Evolutionary conservation across 2,329 filamentous ascomycete species (phyloP), one percentile per base, ranked within the genome.

Genomic region (Cercospora sp.): DNA sequence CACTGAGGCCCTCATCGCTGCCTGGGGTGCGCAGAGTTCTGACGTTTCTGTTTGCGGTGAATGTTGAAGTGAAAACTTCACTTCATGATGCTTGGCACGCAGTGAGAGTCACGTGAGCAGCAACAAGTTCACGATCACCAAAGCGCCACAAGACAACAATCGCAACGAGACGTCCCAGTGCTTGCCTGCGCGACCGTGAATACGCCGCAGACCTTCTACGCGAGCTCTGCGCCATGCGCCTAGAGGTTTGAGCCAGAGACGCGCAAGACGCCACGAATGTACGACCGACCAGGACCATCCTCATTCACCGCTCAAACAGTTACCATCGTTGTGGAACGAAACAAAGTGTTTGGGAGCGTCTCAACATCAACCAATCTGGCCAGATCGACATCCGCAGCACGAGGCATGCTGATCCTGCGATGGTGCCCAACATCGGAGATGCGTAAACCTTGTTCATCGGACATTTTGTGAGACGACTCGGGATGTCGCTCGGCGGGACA

Each of bases 201-300:
- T 3, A 28, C 16, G 13, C 40, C 13, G 45, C 42, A 53, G 12
- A n/a, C 26, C 28, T 40, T 26, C 9, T 20, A 36, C n/a, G 26
- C 45, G 28, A 55, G n/a, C 30, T 45, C 30, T 2, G 12, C 28
- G 45, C 45, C 16, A 55, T 30, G 45, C 18, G 20, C 16, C 9
- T 63, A 48, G 26, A 36, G 7, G 61, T 48, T 48, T 26, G 31
- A 48, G 10, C 45, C 5, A 12, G 45, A 40, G n/a, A 55, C 55
- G 31, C 23, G 42, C 42, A 63, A 62, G 42, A 62, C 60, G 60
- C 36, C 61, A 55, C 61, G 45, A 8, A 63, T 63, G 42, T 48
- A 63, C 31, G 45, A 53, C 40, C 42, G 31, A 53, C 45, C 61
- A 55, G 45, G 61, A 55, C 10, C 9, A 36, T 33, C 61, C 61